A percentile compares a stretch with the other conserved stretches of the same genome.
Evolutionary conservation across 139 green algal genomes (phyloP).

Genomic region (Raphidocelis subcapitata): DNA sequence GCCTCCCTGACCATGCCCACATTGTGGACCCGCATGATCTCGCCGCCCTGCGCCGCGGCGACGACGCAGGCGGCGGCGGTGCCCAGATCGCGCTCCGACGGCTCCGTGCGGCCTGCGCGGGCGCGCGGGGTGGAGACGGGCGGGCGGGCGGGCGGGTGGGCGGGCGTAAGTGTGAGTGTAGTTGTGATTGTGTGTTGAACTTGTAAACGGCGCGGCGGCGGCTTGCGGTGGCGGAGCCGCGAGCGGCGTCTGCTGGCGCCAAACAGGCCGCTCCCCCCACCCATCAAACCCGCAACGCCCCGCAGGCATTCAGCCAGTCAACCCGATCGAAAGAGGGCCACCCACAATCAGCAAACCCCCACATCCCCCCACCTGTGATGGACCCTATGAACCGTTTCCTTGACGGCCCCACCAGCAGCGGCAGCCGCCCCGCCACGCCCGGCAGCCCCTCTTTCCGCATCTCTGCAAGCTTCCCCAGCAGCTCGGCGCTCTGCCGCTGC

Average conservation of each 20-base stretch:
- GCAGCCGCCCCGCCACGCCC: constrained; percentile 37
- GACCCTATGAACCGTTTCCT: constrained; percentile 81
- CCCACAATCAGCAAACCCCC: not conserved
- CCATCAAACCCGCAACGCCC: no score
- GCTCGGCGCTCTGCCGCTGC: constrained; percentile 52
- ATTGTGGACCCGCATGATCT: constrained; percentile 87
- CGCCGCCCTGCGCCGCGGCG: constrained; percentile 54
- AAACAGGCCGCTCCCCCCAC: no score
- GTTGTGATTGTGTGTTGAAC: no score
- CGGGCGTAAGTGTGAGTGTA: no score
- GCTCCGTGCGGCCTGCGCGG: not conserved
- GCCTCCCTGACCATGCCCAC: constrained; percentile 60
- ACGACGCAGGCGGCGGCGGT: constrained; percentile 55
- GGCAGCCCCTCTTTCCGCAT: constrained; percentile 39
- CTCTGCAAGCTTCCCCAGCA: constrained; percentile 60
- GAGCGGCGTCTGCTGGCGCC: no score
- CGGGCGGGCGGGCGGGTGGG: no score
- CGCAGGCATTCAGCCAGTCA: no score
- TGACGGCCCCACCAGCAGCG: constrained; percentile 71
- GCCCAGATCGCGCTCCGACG: constrained; percentile 49
- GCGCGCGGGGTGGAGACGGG: not conserved
- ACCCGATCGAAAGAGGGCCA: no score
- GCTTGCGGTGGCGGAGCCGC: no score
- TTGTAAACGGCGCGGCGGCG: no score
- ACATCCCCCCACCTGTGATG: constrained; percentile 42